Evolutionary conservation across 306 rosid species (phyloP).

Genomic region (Casuarina cunninghamiana): DNA sequence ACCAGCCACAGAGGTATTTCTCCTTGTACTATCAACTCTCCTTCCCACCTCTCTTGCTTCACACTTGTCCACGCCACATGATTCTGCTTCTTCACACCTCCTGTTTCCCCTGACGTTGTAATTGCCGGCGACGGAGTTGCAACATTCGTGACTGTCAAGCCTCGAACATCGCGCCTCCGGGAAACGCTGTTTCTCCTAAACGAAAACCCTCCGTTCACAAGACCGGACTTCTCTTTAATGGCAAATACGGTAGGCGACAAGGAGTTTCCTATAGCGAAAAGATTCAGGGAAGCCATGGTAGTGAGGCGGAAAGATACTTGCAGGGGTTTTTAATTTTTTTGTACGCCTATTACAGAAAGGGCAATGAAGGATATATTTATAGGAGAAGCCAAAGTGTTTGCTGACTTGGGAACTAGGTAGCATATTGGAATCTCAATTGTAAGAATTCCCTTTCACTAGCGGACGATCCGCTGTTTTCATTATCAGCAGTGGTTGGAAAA

Average conservation of each 20-base stretch:
- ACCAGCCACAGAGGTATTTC: slow-evolving; percentile 85
- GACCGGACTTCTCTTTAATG: slow-evolving; percentile 21
- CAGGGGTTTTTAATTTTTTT: background rate
- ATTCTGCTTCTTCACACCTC: slow-evolving; percentile 17
- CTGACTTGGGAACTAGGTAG: slow-evolving; percentile 14
- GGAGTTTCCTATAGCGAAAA: slow-evolving; percentile 30
- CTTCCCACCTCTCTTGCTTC: slow-evolving; percentile 84
- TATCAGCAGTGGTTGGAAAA: too few relatives aligned
- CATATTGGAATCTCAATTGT: slow-evolving; percentile 52
- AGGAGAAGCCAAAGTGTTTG: slow-evolving; percentile 14
- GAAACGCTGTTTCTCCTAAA: slow-evolving; percentile 6
- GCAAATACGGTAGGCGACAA: slow-evolving; percentile 26
- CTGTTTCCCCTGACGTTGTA: slow-evolving; percentile 30
- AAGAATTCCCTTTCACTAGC: slow-evolving; percentile 55
- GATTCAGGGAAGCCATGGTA: slow-evolving; percentile 49
- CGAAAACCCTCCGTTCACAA: slow-evolving; percentile 16
- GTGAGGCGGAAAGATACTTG: background rate
- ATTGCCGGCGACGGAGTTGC: slow-evolving; percentile 42
- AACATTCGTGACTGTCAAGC: slow-evolving; percentile 43
- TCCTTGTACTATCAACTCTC: slow-evolving; percentile 75
- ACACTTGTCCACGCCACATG: slow-evolving; percentile 36
- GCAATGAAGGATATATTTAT: slow-evolving; percentile 29
- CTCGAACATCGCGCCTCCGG: slow-evolving; percentile 22
- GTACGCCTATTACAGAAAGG: slow-evolving; percentile 19
- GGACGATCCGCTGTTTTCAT: slow-evolving; percentile 26